Evolutionary conservation across 345 rosid species (phyloP), one percentile per base, ranked within the genome.

Genomic region (Salix udensis): DNA sequence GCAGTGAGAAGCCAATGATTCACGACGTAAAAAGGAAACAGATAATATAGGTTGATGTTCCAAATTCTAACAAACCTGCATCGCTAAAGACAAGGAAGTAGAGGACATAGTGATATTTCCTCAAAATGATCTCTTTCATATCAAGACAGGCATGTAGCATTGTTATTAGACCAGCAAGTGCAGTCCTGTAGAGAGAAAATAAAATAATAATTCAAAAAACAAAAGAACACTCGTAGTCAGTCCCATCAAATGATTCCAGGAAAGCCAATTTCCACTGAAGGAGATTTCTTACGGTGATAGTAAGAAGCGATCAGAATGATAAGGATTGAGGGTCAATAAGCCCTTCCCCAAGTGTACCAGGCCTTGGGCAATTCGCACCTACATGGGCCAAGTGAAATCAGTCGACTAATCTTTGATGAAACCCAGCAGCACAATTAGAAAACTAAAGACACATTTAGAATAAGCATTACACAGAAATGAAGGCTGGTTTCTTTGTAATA

Each of bases 311-410:
- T 96, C 98, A 18, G 99, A 96, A 80, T 96, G 99, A 79, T 89
- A 93, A 2, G 99, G 99, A 71, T 84, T 93, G 37, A 96, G 91
- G 74, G 96, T 96, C 84, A 96, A 78, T 36, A 96, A 88, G 61
- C 99, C 99, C 82, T 96, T 96, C 73, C 98, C 99, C 84, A 96
- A 75, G 83, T 96, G 97, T 74, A 91, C 99, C 9, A 93, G 83
- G 67, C 98, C 99, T 83, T 96, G 99, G 74, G 97, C 99, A 81
- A 93, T 89, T 77, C 97, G 89, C 74, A 95, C 98, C 98, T 95
- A 85, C 77, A 81, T 37, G 75, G 23, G 50, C 68, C 70, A 30
- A 71, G 73, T 67, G 37, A 81, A 77, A 82, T 61, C 26, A 64
- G 74, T 72, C 76, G 21, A 8, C 26, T 65, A 62, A 28, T 60